Percentiles rank a stretch among this genome's conserved stretches.
Conservation (phyloP, 192 early-diverging fungal genomes). For the Backusella sp. region DNA sequence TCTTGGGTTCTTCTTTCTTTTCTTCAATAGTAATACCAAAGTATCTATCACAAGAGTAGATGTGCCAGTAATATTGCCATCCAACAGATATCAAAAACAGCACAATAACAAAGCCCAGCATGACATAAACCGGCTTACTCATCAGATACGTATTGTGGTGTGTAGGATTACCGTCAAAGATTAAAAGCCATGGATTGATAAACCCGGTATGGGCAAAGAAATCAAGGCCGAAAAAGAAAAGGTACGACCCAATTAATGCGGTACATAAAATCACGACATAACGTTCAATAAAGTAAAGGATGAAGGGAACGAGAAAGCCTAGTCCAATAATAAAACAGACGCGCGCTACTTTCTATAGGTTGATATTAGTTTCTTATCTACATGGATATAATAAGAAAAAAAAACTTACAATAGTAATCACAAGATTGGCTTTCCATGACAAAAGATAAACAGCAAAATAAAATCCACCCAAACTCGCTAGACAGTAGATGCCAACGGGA, state of each 20-base stretch:
- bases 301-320: constrained; percentile 20
- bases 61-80: constrained; percentile 37
- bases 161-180: constrained; percentile 27
- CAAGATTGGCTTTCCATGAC: constrained; percentile 31
- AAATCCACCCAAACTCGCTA: constrained; percentile 41
- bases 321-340: constrained; percentile 38
- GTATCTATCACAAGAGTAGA: constrained; percentile 11
- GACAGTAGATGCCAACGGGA: constrained; percentile 63
- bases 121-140: constrained; percentile 23
- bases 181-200: constrained; percentile 23
- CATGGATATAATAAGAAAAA: neutral
- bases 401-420: constrained; percentile 32
- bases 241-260: constrained; percentile 45
- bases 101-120: constrained; percentile 28
- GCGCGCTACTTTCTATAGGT: constrained; percentile 30
- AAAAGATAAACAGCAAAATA: constrained; percentile 34
- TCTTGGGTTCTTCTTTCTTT: neutral
- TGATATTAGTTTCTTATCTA: neutral
- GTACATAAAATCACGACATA: constrained; percentile 48
- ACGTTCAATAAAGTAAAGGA: constrained; percentile 34
- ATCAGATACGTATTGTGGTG: constrained; percentile 28
- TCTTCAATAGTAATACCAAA: neutral
- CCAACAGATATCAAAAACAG: constrained; percentile 20
- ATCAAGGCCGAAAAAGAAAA: constrained; percentile 55
- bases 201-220: constrained; percentile 57